phyloP scores from a whole-genome alignment of 352 stramenopile genomes.

The Albugo candida region DNA sequence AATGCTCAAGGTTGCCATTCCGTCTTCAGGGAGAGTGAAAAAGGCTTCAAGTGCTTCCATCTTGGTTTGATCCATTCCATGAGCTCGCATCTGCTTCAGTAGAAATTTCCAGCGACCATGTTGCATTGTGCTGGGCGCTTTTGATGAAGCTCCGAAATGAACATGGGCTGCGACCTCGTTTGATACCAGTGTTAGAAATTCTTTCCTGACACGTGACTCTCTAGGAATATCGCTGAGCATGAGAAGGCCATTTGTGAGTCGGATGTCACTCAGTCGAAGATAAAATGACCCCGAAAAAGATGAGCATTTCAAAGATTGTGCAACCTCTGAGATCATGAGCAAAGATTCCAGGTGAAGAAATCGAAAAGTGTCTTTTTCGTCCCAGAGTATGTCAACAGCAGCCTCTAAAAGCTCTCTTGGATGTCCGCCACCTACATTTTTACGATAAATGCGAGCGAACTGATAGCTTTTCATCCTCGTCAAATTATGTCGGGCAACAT shows the following conservation, averaged over 20 bases:
- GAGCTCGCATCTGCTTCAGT: conserved; percentile 43
- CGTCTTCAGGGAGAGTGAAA: conserved; percentile 52
- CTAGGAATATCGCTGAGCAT: conserved; percentile 46
- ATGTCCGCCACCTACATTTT: conserved; percentile 41
- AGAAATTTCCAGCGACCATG: conserved; percentile 56
- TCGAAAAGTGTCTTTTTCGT: conserved; percentile 35
- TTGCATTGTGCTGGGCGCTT: conserved; percentile 32
- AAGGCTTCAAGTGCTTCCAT: conserved; percentile 53
- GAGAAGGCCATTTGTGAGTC: conserved; percentile 42
- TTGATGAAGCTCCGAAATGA: conserved; percentile 35
- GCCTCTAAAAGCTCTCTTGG: conserved; percentile 62
- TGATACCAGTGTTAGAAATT: conserved; percentile 28
- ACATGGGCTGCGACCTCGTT: conserved; percentile 53
- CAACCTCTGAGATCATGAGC: conserved; percentile 57
- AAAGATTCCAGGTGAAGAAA: conserved; percentile 62
- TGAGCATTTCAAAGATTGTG: conserved; percentile 21
- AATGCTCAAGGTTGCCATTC: conserved; percentile 29
- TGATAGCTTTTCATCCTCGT: conserved; percentile 68
- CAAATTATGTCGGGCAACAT: conserved; percentile 64
- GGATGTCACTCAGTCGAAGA: conserved; percentile 56
- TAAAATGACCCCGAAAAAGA: conserved; percentile 53
- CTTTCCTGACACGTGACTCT: conserved; percentile 14
- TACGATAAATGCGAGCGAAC: conserved; percentile 70
- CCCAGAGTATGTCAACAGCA: conserved; percentile 75
- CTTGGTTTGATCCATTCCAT: conserved; percentile 19